Conservation (phyloP, 352 stramenopile species). For the Pythium insidiosum region DNA sequence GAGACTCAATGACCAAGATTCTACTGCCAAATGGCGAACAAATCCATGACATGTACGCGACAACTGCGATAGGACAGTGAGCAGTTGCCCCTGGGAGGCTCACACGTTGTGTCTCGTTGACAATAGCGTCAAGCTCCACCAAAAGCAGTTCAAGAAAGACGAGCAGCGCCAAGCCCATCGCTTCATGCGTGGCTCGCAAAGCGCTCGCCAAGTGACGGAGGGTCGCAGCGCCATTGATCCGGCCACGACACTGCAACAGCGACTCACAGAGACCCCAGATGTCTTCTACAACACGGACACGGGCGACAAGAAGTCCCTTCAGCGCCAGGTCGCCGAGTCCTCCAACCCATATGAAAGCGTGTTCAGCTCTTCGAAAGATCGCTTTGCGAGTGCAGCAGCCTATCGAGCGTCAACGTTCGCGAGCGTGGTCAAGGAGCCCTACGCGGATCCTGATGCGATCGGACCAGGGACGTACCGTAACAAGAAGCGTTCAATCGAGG, state of each 20-base stretch:
- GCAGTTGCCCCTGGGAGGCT: too few relatives aligned
- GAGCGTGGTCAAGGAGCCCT: conserved; percentile 66
- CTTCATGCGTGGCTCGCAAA: conserved; percentile 32
- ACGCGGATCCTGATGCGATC: conserved; percentile 45
- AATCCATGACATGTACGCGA: conserved; percentile 60
- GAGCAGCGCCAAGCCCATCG: conserved; percentile 49
- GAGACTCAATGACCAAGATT: conserved; percentile 25
- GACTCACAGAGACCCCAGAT: conserved; percentile 43
- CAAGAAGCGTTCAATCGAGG: conserved; percentile 43
- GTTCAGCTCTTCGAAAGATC: conserved; percentile 59
- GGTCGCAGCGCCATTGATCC: conserved; percentile 45
- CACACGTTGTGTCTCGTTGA: neutral
- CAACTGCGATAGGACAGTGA: too few relatives aligned
- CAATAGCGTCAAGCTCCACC: conserved; percentile 54
- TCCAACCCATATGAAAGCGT: conserved; percentile 38
- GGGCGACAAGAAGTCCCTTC: conserved; percentile 48
- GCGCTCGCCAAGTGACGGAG: conserved; percentile 7
- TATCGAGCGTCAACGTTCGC: conserved; percentile 63
- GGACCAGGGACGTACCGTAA: conserved; percentile 51
- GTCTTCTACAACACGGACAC: conserved; percentile 57
- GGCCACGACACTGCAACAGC: conserved; percentile 24
- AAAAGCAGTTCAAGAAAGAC: conserved; percentile 56
- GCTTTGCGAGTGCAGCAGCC: conserved; percentile 52
- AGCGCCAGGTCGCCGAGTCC: conserved; percentile 32
- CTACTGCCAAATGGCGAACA: conserved; percentile 55